Conservation (phyloP, 2,329 filamentous ascomycete genomes). For the Talaromyces sp. region DNA sequence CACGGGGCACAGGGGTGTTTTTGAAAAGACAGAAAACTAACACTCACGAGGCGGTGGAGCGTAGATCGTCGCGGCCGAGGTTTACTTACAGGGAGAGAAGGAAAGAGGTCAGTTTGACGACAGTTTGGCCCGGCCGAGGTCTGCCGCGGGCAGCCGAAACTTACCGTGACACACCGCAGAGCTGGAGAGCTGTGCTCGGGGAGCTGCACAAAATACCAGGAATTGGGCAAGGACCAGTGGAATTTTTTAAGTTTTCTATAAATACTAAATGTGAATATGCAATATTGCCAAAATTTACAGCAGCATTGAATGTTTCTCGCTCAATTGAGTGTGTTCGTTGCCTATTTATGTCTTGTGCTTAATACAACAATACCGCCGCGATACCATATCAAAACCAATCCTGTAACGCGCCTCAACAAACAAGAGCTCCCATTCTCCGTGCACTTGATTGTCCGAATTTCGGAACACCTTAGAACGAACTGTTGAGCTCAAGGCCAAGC, state of each 20-base stretch:
- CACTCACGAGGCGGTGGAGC: neutral
- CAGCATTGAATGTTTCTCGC: neutral
- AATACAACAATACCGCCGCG: neutral
- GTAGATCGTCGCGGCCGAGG: constrained; percentile 1
- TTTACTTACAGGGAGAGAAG: neutral
- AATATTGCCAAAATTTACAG: neutral
- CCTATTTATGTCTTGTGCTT: neutral
- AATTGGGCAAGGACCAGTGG: neutral
- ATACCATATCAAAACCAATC: neutral
- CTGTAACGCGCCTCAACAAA: neutral
- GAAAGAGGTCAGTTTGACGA: constrained; percentile 8
- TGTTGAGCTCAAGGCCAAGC: neutral
- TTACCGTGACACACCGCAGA: neutral
- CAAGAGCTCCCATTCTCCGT: neutral
- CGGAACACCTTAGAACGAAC: neutral
- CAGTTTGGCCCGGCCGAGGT: neutral
- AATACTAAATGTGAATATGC: neutral
- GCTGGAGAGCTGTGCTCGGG: neutral
- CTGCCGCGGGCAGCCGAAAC: constrained; percentile 10
- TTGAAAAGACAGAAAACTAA: neutral
- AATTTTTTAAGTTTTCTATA: no score
- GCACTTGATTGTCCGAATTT: neutral
- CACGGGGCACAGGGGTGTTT: neutral
- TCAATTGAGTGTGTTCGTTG: neutral
- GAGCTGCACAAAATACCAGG: neutral